phyloP scores from a whole-genome alignment of 1,139 yeast species.

The Saccharomyces hybrid region DNA sequence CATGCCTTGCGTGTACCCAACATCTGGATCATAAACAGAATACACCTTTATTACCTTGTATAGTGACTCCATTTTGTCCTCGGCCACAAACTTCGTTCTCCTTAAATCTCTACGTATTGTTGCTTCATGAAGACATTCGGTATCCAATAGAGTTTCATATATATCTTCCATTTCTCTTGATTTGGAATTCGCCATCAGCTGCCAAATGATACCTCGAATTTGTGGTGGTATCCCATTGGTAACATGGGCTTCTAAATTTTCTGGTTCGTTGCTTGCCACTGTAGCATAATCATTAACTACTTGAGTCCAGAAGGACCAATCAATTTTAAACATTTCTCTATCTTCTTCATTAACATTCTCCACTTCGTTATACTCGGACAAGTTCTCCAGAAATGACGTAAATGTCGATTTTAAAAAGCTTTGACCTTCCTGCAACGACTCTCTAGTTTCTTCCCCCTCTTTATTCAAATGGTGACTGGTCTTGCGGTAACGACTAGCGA shows the following conservation, averaged over 20 bases:
- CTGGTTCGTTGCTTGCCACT: conserved; percentile 57
- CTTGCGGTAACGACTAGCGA: conserved; percentile 36
- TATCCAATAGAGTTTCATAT: conserved; percentile 43
- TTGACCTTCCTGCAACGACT: conserved; percentile 52
- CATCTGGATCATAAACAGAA: conserved; percentile 80
- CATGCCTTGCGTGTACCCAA: conserved; percentile 97
- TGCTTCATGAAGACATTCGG: conserved; percentile 60
- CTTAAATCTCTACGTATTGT: conserved; percentile 74
- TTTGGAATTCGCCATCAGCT: conserved; percentile 74
- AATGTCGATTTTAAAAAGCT: conserved; percentile 56
- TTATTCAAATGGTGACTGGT: conserved; percentile 32
- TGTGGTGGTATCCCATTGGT: conserved; percentile 76
- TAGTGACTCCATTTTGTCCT: conserved; percentile 49
- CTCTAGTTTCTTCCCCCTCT: conserved; percentile 34
- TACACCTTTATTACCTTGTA: conserved; percentile 76
- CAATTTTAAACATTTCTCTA: conserved; percentile 40
- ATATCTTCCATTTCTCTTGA: conserved; percentile 65
- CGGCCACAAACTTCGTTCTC: conserved; percentile 73
- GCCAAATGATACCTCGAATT: conserved; percentile 88
- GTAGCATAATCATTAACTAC: conserved; percentile 66
- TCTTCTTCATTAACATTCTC: conserved; percentile 14
- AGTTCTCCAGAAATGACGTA: conserved; percentile 29
- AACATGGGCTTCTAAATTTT: conserved; percentile 51
- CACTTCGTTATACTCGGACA: conserved; percentile 21
- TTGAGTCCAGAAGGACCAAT: conserved; percentile 86